Evolutionary conservation across 2,329 filamentous ascomycete genomes (phyloP).

Genomic region (Fusarium irregulare): DNA sequence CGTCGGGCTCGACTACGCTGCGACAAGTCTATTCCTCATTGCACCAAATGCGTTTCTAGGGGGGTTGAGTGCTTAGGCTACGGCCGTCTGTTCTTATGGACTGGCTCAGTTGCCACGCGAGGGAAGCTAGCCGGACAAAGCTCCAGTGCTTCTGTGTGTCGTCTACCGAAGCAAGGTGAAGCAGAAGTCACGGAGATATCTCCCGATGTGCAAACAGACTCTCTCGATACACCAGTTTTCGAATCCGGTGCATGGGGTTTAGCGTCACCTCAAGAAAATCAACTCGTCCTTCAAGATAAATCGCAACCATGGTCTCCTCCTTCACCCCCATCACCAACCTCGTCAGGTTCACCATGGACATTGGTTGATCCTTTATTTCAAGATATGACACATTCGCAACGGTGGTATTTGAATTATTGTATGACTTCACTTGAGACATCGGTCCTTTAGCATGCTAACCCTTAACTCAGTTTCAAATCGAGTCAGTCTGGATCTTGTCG

Average conservation of each 20-base stretch:
- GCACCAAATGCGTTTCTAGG: constrained; percentile 60
- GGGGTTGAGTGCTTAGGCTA: constrained; percentile 65
- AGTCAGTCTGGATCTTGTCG: constrained; percentile 64
- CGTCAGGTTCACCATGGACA: constrained; percentile 47
- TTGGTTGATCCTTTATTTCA: constrained; percentile 59
- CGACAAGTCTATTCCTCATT: constrained; percentile 62
- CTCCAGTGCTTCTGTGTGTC: constrained; percentile 45
- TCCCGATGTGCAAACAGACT: constrained; percentile 19
- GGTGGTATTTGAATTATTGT: constrained; percentile 57
- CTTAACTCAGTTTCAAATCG: constrained; percentile 54
- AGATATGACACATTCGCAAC: constrained; percentile 62
- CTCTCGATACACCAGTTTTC: constrained; percentile 16
- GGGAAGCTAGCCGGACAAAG: constrained; percentile 55
- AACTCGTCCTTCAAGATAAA: constrained; percentile 25
- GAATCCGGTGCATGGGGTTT: constrained; percentile 17
- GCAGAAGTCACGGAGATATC: constrained; percentile 6
- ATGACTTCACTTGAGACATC: constrained; percentile 3
- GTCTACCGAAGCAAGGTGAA: constrained; percentile 30
- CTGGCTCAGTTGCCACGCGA: constrained; percentile 57
- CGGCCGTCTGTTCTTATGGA: constrained; percentile 65
- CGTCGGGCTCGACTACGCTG: constrained; percentile 63
- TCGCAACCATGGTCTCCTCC: constrained; percentile 25
- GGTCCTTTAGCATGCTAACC: constrained; percentile 17
- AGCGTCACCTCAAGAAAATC: constrained; percentile 24
- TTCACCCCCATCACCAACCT: constrained; percentile 33